Percentiles rank a stretch among this genome's conserved stretches.
phyloP scores from a whole-genome alignment of 2,329 filamentous ascomycete species.

The Cladorrhinum sp. region DNA sequence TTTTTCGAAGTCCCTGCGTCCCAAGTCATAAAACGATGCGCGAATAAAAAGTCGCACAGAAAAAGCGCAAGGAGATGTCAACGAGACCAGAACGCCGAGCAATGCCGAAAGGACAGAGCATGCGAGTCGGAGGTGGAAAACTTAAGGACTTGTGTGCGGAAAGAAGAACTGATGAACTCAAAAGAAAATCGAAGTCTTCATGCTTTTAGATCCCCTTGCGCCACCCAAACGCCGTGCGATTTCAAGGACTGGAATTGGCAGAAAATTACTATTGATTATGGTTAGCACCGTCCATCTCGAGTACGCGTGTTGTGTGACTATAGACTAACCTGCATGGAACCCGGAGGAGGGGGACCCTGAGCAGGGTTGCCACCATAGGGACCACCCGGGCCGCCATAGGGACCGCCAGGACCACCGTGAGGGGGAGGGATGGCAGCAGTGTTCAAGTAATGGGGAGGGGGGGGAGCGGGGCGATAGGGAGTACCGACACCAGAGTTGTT shows the following conservation, averaged over 20 bases:
- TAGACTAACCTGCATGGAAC: slow-evolving; percentile 24
- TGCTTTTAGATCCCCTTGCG: slow-evolving; percentile 22
- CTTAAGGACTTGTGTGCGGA: slow-evolving; percentile 11
- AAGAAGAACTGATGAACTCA: slow-evolving; percentile 9
- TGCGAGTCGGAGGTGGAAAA: slow-evolving; percentile 10
- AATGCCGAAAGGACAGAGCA: slow-evolving; percentile 23
- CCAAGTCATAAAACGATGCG: slow-evolving; percentile 16
- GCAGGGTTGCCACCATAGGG: slow-evolving; percentile 44
- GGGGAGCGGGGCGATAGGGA: slow-evolving; percentile 89
- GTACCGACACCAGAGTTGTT: slow-evolving; percentile 99
- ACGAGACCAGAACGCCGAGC: slow-evolving; percentile 23
- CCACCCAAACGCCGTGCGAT: slow-evolving; percentile 21
- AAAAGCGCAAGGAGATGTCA: slow-evolving; percentile 14
- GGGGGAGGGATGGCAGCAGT: slow-evolving; percentile 39
- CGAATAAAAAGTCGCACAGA: slow-evolving; percentile 3
- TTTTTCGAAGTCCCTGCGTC: slow-evolving; percentile 10
- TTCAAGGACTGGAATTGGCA: slow-evolving; percentile 16
- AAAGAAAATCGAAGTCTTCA: slow-evolving; percentile 16
- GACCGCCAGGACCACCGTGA: slow-evolving; percentile 41
- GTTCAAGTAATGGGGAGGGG: slow-evolving; percentile 53
- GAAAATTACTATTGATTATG: slow-evolving; percentile 13
- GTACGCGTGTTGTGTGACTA: background rate
- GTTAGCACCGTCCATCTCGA: slow-evolving; percentile 2
- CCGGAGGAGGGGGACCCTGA: slow-evolving; percentile 38
- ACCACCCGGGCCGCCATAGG: slow-evolving; percentile 43